phyloP scores from a whole-genome alignment of 495 filamentous ascomycete genomes.

The Letharia lupina region DNA sequence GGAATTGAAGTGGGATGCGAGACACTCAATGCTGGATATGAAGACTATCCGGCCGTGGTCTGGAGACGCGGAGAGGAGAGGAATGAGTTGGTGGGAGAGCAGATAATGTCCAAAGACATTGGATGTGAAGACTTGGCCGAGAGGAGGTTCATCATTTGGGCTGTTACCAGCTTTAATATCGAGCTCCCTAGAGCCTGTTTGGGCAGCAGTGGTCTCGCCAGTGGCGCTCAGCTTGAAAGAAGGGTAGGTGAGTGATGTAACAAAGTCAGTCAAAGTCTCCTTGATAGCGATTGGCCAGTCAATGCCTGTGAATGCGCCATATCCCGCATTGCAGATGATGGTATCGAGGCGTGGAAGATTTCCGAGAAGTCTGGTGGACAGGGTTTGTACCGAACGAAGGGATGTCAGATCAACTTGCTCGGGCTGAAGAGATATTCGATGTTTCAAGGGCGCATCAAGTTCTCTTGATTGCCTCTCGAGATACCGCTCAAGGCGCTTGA shows the following conservation, averaged over 20 bases:
- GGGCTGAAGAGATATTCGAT: slow-evolving; percentile 39
- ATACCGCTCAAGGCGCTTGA: slow-evolving; percentile 34
- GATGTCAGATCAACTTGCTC: slow-evolving; percentile 50
- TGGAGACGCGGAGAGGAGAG: slow-evolving; percentile 52
- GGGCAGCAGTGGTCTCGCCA: slow-evolving; percentile 46
- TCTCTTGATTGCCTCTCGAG: slow-evolving; percentile 26
- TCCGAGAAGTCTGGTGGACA: slow-evolving; percentile 40
- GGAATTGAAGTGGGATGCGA: slow-evolving; percentile 44
- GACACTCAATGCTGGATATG: slow-evolving; percentile 71
- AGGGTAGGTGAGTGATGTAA: slow-evolving; percentile 69
- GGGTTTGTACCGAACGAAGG: slow-evolving; percentile 45
- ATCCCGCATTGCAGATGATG: slow-evolving; percentile 79
- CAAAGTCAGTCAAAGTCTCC: slow-evolving; percentile 53
- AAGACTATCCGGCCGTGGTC: slow-evolving; percentile 65
- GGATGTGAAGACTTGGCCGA: slow-evolving; percentile 78
- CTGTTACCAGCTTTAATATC: slow-evolving; percentile 7
- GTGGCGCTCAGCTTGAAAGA: slow-evolving; percentile 56
- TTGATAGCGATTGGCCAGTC: slow-evolving; percentile 58
- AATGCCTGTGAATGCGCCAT: slow-evolving; percentile 77
- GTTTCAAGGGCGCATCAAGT: slow-evolving; percentile 18
- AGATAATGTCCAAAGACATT: slow-evolving; percentile 96
- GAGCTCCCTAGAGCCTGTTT: slow-evolving; percentile 16
- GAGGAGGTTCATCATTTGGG: slow-evolving; percentile 40
- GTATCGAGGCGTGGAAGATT: slow-evolving; percentile 62
- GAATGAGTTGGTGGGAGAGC: slow-evolving; percentile 68